Conservation (phyloP, 495 filamentous ascomycete genomes). For the Recurvomyces mirabilis region DNA sequence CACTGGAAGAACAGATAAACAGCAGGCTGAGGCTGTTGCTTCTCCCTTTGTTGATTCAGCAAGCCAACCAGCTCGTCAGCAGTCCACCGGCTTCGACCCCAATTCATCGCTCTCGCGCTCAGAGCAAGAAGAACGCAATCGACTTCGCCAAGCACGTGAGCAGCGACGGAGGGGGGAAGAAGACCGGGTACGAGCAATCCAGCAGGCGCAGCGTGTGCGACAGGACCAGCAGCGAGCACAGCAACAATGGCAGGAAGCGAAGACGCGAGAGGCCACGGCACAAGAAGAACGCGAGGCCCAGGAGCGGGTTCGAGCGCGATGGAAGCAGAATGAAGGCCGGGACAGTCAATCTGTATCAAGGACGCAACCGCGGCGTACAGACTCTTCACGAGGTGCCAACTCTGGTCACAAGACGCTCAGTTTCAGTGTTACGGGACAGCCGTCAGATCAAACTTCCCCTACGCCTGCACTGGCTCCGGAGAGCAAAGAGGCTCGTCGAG, state of each 20-base stretch:
- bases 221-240: slow-evolving; percentile 1
- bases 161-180: too few relatives aligned
- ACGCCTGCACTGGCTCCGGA: too few relatives aligned
- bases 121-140: slow-evolving; percentile 3
- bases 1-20: slow-evolving; percentile 18
- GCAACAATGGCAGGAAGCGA: background rate
- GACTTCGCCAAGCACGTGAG: slow-evolving; percentile 1
- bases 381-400: background rate
- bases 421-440: too few relatives aligned
- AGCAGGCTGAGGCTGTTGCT: slow-evolving; percentile 11
- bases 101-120: background rate
- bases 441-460: too few relatives aligned
- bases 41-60: background rate
- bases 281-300: background rate
- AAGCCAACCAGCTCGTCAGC: background rate
- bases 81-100: slow-evolving; percentile 3
- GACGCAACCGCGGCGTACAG: background rate
- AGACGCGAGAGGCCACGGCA: background rate
- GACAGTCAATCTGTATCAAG: background rate
- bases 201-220: too few relatives aligned
- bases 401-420: too few relatives aligned
- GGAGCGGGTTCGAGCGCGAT: background rate
- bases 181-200: too few relatives aligned
- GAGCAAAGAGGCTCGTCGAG: too few relatives aligned
- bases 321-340: background rate